Evolutionary conservation across 345 rosid species (phyloP), one percentile per base, ranked within the genome.

Genomic region (Brassica rapa): DNA sequence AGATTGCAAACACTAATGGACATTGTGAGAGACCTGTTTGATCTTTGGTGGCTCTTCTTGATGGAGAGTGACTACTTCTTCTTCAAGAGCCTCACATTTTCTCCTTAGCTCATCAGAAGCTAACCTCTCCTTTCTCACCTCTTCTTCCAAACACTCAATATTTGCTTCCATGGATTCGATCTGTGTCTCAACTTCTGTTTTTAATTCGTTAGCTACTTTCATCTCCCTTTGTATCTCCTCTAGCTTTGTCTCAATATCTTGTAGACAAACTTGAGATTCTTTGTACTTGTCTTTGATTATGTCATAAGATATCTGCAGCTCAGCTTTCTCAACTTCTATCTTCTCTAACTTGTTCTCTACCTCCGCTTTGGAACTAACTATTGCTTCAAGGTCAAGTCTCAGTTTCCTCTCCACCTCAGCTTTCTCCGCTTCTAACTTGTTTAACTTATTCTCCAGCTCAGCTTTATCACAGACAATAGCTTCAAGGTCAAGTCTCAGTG

Each of bases 1-100:
- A 39, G 19, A n/a, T 7, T 57, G 63, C 11, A 78, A 59, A 9
- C 2, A 53, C 24, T 16, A 0, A 53, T 15, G 9, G 32, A 57
- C 32, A 72, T 30, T 65, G 32, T 43, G 56, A 60, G 33, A 49
- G 30, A 92, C 98, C 94, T 90, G 90, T 80, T 94, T 91, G 86
- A 89, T 88, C 87, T 89, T 92, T n/a, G 86, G 57, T 79, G 86
- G 57, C 76, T 90, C 91, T 78, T 92, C 93, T 77, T 92, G 89
- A 79, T 94, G 51, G n/a, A 77, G 19, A 89, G 86, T 59, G 32
- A 86, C 30, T 43, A 79, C 61, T 81, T 92, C 93, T 79, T 92
- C 89, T 82, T 94, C 96, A 77, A 94, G 69, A 65, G 72, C 81
- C 74, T 80, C 86, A 70, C 86, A 87, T 86, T 92, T 94, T 76